These are phyloP conservation scores for Alternaria triticimaculans DNA, from an alignment of 2,329 filamentous ascomycete species.

Conservation along the genomic window DNA sequence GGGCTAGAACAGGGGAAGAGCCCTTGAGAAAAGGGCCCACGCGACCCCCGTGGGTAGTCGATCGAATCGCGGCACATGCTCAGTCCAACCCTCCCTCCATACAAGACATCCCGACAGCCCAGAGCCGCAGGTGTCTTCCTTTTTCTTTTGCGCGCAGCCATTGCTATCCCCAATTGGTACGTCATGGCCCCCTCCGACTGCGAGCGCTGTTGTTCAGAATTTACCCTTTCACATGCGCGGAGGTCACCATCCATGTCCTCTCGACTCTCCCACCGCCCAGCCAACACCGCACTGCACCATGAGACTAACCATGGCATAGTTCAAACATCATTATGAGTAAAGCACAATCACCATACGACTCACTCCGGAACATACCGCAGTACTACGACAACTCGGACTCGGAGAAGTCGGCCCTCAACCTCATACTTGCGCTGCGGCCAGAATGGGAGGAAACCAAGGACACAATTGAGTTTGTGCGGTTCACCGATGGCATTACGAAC, in stretches of 20 bases:
- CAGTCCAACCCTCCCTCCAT: not conserved
- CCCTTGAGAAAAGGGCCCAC: conserved; percentile 16
- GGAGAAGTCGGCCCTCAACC: conserved; percentile 76
- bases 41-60: conserved; percentile 18
- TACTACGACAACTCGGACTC: conserved; percentile 80
- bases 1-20: conserved; percentile 18
- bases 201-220: not conserved
- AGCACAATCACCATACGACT: conserved; percentile 39
- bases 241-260: not conserved
- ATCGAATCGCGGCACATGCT: conserved; percentile 1
- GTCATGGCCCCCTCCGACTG: not conserved
- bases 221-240: conserved; percentile 16
- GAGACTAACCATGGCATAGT: conserved; percentile 13
- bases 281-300: not conserved
- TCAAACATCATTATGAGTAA: conserved; percentile 30
- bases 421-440: conserved; percentile 80
- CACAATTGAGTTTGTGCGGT: conserved; percentile 82
- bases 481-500: conserved; percentile 98
- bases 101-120: not conserved
- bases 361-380: conserved; percentile 68
- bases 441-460: conserved; percentile 80
- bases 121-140: not conserved
- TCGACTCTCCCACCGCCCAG: not conserved
- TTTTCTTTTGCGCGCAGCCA: not conserved
- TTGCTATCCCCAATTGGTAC: not conserved